Percentiles rank a stretch among this genome's conserved stretches.
Conservation (phyloP, 108 stramenopile genomes). For the Schizochytrium sp. region DNA sequence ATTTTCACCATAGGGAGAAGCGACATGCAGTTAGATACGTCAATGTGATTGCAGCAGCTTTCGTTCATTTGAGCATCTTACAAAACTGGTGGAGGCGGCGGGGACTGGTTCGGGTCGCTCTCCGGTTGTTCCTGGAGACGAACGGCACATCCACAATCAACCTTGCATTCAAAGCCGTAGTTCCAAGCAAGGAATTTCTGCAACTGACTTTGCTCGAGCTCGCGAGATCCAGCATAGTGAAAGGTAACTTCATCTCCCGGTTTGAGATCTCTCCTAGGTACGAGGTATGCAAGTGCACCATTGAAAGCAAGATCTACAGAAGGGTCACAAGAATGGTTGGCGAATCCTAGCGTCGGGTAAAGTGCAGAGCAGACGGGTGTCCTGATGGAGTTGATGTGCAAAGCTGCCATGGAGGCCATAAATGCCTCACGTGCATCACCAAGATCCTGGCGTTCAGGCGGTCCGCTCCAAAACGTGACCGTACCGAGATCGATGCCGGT, state of each 20-base stretch:
- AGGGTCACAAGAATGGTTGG: constrained; percentile 42
- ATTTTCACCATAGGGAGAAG: too few relatives aligned
- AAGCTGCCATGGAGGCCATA: neutral
- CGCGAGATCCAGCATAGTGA: neutral
- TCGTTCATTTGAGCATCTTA: neutral
- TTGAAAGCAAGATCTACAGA: neutral
- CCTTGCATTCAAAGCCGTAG: constrained; percentile 54
- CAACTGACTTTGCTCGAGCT: neutral
- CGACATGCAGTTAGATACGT: too few relatives aligned
- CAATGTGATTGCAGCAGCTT: neutral
- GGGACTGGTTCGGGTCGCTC: neutral
- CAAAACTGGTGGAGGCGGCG: neutral
- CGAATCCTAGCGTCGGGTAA: neutral
- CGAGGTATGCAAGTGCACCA: constrained; percentile 24
- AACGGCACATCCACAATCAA: constrained; percentile 6
- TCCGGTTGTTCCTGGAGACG: neutral
- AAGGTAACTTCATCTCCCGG: constrained; percentile 30
- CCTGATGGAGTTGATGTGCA: constrained; percentile 28
- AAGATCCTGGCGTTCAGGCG: neutral
- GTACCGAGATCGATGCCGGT: neutral
- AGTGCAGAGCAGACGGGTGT: neutral
- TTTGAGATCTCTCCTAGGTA: constrained; percentile 7
- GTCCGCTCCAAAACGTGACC: neutral
- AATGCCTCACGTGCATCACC: neutral
- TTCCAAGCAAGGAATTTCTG: constrained; percentile 12